A percentile compares a stretch with the other conserved stretches of the same genome.
Evolutionary conservation across 2,329 filamentous ascomycete species (phyloP).

Genomic region (Cordyceps farinosa): DNA sequence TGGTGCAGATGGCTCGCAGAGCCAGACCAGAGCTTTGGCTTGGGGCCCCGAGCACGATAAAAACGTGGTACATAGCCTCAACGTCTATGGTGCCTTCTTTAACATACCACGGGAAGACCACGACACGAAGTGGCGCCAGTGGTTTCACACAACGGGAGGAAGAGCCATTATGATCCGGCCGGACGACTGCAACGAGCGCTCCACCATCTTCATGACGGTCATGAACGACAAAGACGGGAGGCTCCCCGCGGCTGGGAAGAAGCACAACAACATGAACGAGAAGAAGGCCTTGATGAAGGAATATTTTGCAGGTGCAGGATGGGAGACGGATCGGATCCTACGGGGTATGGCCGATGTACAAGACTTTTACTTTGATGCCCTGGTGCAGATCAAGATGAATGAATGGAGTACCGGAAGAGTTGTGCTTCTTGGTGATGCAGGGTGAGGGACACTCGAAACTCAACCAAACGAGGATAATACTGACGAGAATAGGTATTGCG

Average conservation of each 20-base stretch:
- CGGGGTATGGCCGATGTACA: conserved; percentile 30
- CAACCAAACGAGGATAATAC: not conserved
- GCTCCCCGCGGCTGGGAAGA: conserved; percentile 21
- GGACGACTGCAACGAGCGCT: not conserved
- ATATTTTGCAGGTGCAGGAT: conserved; percentile 43
- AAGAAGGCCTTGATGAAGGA: conserved; percentile 40
- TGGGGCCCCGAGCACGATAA: conserved; percentile 28
- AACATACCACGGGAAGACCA: conserved; percentile 31
- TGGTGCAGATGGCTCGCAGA: conserved; percentile 53
- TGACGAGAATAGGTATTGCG: conserved; percentile 32
- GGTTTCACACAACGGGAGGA: conserved; percentile 33
- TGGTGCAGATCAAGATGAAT: conserved; percentile 40
- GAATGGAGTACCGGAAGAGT: conserved; percentile 32
- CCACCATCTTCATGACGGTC: conserved; percentile 27
- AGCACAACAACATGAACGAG: conserved; percentile 15
- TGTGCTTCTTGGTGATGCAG: conserved; percentile 48
- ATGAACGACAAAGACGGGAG: conserved; percentile 29
- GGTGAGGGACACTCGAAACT: not conserved
- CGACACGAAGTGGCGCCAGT: conserved; percentile 24
- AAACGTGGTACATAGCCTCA: conserved; percentile 28
- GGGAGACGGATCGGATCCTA: conserved; percentile 39
- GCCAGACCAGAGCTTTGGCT: conserved; percentile 41
- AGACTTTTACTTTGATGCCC: conserved; percentile 39
- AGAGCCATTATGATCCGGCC: conserved; percentile 35
- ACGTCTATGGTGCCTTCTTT: conserved; percentile 38